These are phyloP conservation scores for Seminavis robusta DNA, from an alignment of 108 stramenopile species.

Conservation along the genomic window DNA sequence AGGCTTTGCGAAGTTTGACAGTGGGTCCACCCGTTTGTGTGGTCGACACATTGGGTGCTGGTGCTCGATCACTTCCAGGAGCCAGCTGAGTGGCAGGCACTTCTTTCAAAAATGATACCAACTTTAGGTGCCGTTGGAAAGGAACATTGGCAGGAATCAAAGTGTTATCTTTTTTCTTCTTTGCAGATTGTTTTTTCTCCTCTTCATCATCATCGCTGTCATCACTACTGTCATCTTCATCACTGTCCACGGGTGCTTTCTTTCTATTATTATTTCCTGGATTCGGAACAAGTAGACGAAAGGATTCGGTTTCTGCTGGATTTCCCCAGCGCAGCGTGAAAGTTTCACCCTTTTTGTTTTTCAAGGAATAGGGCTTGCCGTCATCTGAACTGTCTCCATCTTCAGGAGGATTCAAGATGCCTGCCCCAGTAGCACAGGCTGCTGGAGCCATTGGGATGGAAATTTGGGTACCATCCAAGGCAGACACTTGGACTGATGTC, in stretches of 20 bases:
- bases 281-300: conserved; percentile 48
- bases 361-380: conserved; percentile 34
- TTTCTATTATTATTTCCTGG: too few relatives aligned
- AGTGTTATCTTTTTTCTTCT: background rate
- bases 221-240: conserved; percentile 4
- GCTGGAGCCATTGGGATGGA: conserved; percentile 10
- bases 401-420: too few relatives aligned
- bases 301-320: conserved; percentile 32
- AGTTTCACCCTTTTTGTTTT: too few relatives aligned
- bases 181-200: conserved; percentile 5
- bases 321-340: too few relatives aligned
- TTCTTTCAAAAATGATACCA: conserved; percentile 1
- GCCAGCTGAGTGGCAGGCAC: conserved; percentile 8
- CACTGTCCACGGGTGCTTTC: background rate
- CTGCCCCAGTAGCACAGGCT: too few relatives aligned
- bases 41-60: too few relatives aligned
- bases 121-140: conserved; percentile 1
- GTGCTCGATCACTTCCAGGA: conserved; percentile 32
- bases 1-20: conserved; percentile 51
- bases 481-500: conserved; percentile 32
- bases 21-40: too few relatives aligned
- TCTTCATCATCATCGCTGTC: conserved; percentile 14
- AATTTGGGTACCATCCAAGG: conserved; percentile 40
- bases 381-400: background rate
- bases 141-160: conserved; percentile 11